Percentiles rank a stretch among this genome's conserved stretches.
These are phyloP conservation scores for Microcyclospora pomicola DNA, from an alignment of 2,329 filamentous ascomycete genomes.

Conservation along the genomic window DNA sequence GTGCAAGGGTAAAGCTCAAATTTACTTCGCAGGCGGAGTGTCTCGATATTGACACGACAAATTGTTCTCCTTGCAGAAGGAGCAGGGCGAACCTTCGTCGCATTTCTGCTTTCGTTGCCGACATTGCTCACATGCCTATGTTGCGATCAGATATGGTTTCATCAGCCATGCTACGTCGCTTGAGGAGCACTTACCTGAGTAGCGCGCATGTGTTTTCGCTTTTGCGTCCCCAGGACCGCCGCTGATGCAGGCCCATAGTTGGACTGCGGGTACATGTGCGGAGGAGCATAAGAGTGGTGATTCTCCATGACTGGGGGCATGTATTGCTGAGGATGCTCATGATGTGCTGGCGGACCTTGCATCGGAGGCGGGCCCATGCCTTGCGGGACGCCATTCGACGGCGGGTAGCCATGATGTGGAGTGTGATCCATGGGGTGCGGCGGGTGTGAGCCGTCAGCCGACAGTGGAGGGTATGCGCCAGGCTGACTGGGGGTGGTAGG, in stretches of 20 bases:
- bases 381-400: constrained; percentile 15
- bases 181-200: constrained; percentile 16
- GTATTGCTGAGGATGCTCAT: constrained; percentile 14
- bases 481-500: constrained; percentile 22
- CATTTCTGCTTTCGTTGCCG: constrained; percentile 81
- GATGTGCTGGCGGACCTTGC: constrained; percentile 10
- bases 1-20: constrained; percentile 1
- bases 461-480: constrained; percentile 9
- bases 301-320: constrained; percentile 17
- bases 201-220: constrained; percentile 24
- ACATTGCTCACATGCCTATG: constrained; percentile 79
- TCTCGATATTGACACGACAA: constrained; percentile 80
- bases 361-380: constrained; percentile 11
- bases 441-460: constrained; percentile 12
- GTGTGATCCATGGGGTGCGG: constrained; percentile 17
- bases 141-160: constrained; percentile 5
- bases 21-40: constrained; percentile 79
- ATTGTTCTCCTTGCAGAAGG: constrained; percentile 73
- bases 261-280: constrained; percentile 13
- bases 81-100: constrained; percentile 73
- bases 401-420: constrained; percentile 18
- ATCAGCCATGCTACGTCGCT: background rate
- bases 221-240: constrained; percentile 11
- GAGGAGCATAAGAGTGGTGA: constrained; percentile 14
- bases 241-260: constrained; percentile 15